Conservation (phyloP, 805 yeast species). For the Vanderwaltozyma verrucispora region DNA sequence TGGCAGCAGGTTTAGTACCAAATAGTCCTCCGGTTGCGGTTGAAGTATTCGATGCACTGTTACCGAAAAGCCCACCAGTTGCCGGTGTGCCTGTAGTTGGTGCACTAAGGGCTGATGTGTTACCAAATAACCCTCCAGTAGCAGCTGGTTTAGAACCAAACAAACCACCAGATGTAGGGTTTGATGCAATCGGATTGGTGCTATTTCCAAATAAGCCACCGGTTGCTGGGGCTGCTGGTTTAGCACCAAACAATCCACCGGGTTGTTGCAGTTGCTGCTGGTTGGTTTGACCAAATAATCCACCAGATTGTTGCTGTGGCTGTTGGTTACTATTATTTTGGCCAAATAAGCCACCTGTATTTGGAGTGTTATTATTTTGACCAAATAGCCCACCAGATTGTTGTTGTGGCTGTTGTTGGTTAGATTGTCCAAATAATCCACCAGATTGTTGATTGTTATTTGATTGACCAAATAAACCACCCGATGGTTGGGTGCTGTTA, state of each 20-base stretch:
- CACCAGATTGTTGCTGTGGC: slow-evolving; percentile 5
- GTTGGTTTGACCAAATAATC: slow-evolving; percentile 8
- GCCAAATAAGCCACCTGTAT: slow-evolving; percentile 19
- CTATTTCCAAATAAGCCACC: slow-evolving; percentile 11
- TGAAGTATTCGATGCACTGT: slow-evolving; percentile 11
- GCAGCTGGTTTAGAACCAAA: slow-evolving; percentile 25
- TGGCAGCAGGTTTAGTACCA: slow-evolving; percentile 2
- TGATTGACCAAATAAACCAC: slow-evolving; percentile 19
- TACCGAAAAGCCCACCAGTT: slow-evolving; percentile 25
- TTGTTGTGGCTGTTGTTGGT: neutral
- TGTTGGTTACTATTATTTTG: no score
- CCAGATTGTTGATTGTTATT: slow-evolving; percentile 7
- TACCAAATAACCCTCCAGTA: slow-evolving; percentile 7
- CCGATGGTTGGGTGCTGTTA: slow-evolving; percentile 2
- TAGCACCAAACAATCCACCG: slow-evolving; percentile 19
- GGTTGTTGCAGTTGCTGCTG: neutral
- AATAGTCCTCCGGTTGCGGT: no score
- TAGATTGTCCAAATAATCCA: slow-evolving; percentile 20
- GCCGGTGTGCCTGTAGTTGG: slow-evolving; percentile 4
- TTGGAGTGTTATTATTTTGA: slow-evolving; percentile 2
- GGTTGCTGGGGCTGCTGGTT: slow-evolving; percentile 6
- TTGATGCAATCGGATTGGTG: slow-evolving; percentile 12
- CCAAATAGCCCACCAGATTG: slow-evolving; percentile 19
- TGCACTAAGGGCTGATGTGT: neutral
- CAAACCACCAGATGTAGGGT: slow-evolving; percentile 31